A percentile compares a stretch with the other conserved stretches of the same genome.
Evolutionary conservation across 805 yeast species (phyloP).

Genomic region (Cyberlindnera bimundalis): DNA sequence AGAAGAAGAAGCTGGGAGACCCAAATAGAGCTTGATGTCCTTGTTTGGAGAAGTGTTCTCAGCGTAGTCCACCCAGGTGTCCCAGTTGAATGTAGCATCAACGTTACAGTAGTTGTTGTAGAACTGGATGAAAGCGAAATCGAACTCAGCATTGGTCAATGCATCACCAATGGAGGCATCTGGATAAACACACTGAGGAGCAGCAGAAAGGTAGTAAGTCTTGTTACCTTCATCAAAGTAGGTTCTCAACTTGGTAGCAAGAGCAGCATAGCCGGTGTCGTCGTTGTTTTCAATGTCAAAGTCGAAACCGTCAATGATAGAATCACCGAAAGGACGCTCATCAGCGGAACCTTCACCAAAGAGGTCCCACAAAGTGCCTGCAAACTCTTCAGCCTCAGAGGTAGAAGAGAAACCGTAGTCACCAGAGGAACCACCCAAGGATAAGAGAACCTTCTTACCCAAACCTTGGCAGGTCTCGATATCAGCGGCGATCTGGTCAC

Average conservation of each 20-base stretch:
- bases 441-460: constrained; percentile 78
- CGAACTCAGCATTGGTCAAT: constrained; percentile 58
- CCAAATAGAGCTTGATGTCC: constrained; percentile 66
- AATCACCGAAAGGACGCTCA: constrained; percentile 63
- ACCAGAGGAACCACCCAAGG: constrained; percentile 73
- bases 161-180: constrained; percentile 65
- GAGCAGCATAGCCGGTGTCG: constrained; percentile 61
- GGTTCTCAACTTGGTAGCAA: constrained; percentile 53
- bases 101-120: constrained; percentile 80
- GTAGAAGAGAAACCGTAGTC: constrained; percentile 86
- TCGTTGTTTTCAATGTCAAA: constrained; percentile 77
- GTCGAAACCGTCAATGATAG: constrained; percentile 89
- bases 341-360: constrained; percentile 57
- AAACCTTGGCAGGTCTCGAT: constrained; percentile 71
- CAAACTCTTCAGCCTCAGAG: constrained; percentile 66
- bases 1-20: constrained; percentile 63
- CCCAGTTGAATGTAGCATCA: constrained; percentile 56
- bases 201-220: constrained; percentile 74
- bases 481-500: constrained; percentile 61
- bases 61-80: constrained; percentile 71
- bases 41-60: constrained; percentile 56
- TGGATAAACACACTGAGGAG: constrained; percentile 91
- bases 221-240: constrained; percentile 52
- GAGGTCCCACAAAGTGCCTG: constrained; percentile 56
- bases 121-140: constrained; percentile 83